Conservation (phyloP, 176 grass and related monocot genomes). For the Hyparrhenia diplandra region DNA sequence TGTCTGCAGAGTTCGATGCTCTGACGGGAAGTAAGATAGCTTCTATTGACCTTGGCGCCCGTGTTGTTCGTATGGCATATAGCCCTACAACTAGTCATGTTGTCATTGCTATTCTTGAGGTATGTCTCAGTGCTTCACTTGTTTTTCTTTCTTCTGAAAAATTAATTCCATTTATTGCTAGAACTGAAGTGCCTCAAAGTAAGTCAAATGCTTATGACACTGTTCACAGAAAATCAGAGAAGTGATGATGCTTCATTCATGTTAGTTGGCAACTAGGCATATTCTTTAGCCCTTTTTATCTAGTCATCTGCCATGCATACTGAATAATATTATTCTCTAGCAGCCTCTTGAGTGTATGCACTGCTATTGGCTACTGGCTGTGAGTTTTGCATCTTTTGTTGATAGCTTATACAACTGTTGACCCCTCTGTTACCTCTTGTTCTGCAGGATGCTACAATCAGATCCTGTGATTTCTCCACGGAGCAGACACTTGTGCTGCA, state of each 20-base stretch:
- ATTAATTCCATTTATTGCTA: constrained; percentile 25
- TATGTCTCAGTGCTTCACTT: constrained; percentile 37
- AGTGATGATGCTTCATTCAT: neutral
- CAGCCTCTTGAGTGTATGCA: neutral
- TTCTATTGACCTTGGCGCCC: constrained; percentile 69
- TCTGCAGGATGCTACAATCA: constrained; percentile 85
- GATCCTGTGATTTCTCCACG: constrained; percentile 89
- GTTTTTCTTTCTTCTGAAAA: neutral
- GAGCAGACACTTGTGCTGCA: constrained; percentile 95
- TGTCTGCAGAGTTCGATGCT: constrained; percentile 81
- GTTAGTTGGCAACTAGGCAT: neutral
- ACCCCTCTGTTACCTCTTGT: constrained; percentile 13
- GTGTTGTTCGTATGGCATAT: constrained; percentile 92
- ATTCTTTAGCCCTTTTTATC: constrained; percentile 5
- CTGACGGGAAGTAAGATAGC: constrained; percentile 94
- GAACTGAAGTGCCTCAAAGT: neutral
- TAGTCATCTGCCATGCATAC: neutral
- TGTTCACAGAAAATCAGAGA: neutral
- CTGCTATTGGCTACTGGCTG: neutral
- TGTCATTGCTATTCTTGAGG: constrained; percentile 85
- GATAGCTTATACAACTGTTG: neutral
- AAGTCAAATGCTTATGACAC: neutral
- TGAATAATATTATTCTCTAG: neutral
- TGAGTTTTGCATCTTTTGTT: constrained; percentile 15
- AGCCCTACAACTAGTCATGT: constrained; percentile 68